Conservation (phyloP, 192 early-diverging fungal genomes). For the Umbelopsis ramanniana region DNA sequence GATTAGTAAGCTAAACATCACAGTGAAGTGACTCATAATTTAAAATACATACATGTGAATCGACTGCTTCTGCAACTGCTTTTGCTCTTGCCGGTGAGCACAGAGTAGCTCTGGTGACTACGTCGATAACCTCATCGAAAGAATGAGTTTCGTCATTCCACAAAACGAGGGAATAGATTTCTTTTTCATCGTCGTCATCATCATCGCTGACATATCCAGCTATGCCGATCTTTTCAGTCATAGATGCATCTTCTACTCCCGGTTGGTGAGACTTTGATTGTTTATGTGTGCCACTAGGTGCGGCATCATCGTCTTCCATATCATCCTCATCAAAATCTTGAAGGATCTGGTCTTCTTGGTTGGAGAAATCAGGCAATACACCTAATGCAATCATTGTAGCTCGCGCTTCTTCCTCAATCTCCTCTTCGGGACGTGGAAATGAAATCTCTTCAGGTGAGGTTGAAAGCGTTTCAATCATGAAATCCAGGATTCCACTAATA, state of each 20-base stretch:
- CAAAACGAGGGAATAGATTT: conserved; percentile 75
- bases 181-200: not conserved
- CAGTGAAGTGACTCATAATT: not conserved
- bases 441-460: conserved; percentile 48
- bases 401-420: conserved; percentile 13
- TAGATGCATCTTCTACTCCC: conserved; percentile 15
- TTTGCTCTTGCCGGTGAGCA: conserved; percentile 69
- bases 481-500: conserved; percentile 87
- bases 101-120: conserved; percentile 66
- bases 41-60: conserved; percentile 63
- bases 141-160: conserved; percentile 99
- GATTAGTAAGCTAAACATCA: not conserved
- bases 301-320: not conserved
- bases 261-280: not conserved
- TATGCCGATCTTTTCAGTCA: conserved; percentile 25
- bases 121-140: conserved; percentile 89
- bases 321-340: conserved; percentile 1
- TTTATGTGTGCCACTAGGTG: not conserved
- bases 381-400: conserved; percentile 8
- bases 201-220: not conserved
- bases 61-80: conserved; percentile 79
- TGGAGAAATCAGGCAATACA: conserved; percentile 15
- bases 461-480: conserved; percentile 86
- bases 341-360: not conserved
- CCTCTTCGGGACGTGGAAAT: not conserved